These are phyloP conservation scores for Glebionis coronaria DNA, from an alignment of 129 eudicot species.

Conservation along the genomic window DNA sequence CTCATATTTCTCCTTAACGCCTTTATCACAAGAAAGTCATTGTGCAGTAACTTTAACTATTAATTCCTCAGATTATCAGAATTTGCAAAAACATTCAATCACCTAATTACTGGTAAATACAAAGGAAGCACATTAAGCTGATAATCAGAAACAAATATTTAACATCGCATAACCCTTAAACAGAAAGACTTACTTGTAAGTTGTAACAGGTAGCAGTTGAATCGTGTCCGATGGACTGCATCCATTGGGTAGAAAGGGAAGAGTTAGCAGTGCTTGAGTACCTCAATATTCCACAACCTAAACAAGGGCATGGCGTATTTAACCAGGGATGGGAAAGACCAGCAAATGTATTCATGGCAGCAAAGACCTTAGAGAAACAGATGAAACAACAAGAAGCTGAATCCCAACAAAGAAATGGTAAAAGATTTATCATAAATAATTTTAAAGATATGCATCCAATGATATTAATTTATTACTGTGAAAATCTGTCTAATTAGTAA, in stretches of 20 bases:
- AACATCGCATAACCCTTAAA: neutral
- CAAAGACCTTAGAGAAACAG: conserved; percentile 47
- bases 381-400: conserved; percentile 38
- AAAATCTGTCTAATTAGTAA: neutral
- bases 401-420: conserved; percentile 43
- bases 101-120: neutral
- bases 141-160: too few relatives aligned
- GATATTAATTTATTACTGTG: neutral
- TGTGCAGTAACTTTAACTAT: too few relatives aligned
- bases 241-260: conserved; percentile 64
- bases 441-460: neutral
- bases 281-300: conserved; percentile 50
- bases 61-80: too few relatives aligned
- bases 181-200: conserved; percentile 6
- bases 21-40: too few relatives aligned
- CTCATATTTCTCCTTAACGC: too few relatives aligned
- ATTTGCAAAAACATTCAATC: neutral
- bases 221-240: conserved; percentile 73
- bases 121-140: neutral
- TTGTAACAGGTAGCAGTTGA: conserved; percentile 53
- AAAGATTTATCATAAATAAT: neutral
- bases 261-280: conserved; percentile 50
- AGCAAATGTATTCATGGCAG: conserved; percentile 55
- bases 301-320: conserved; percentile 61
- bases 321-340: conserved; percentile 80